Evolutionary conservation across 2,329 filamentous ascomycete genomes (phyloP).

Genomic region (Neopestalotiopsis sp.): DNA sequence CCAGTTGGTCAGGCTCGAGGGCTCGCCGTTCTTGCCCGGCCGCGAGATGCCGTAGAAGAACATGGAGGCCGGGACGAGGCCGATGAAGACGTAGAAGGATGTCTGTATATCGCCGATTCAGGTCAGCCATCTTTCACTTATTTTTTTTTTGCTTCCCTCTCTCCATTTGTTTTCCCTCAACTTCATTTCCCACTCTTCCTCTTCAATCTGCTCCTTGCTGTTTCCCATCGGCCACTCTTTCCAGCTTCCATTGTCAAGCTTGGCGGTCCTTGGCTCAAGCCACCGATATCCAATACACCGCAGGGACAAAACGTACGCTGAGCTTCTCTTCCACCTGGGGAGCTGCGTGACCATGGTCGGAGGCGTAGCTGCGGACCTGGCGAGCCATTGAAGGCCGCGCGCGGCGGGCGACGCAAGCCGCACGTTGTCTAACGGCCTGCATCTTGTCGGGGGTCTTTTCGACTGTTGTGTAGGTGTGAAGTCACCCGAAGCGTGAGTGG

Average conservation of each 20-base stretch:
- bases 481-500: slow-evolving; percentile 23
- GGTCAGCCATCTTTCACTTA: slow-evolving; percentile 3
- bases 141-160: not conserved
- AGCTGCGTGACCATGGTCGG: slow-evolving; percentile 52
- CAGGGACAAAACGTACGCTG: slow-evolving; percentile 53
- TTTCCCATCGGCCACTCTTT: not conserved
- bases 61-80: slow-evolving; percentile 49
- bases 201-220: not conserved
- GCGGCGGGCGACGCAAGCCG: slow-evolving; percentile 45
- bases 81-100: slow-evolving; percentile 54
- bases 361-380: slow-evolving; percentile 57
- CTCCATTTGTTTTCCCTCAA: not conserved
- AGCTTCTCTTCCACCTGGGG: slow-evolving; percentile 56
- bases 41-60: slow-evolving; percentile 56
- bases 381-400: slow-evolving; percentile 38
- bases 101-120: slow-evolving; percentile 41
- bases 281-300: not conserved
- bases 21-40: slow-evolving; percentile 55
- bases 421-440: slow-evolving; percentile 50
- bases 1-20: slow-evolving; percentile 51
- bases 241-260: not conserved
- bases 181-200: slow-evolving; percentile 2
- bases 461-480: slow-evolving; percentile 30
- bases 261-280: not conserved
- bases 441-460: slow-evolving; percentile 24